Evolutionary conservation across 805 yeast species (phyloP), one percentile per base, ranked within the genome.

Genomic region (Myxozyma nipponensis): DNA sequence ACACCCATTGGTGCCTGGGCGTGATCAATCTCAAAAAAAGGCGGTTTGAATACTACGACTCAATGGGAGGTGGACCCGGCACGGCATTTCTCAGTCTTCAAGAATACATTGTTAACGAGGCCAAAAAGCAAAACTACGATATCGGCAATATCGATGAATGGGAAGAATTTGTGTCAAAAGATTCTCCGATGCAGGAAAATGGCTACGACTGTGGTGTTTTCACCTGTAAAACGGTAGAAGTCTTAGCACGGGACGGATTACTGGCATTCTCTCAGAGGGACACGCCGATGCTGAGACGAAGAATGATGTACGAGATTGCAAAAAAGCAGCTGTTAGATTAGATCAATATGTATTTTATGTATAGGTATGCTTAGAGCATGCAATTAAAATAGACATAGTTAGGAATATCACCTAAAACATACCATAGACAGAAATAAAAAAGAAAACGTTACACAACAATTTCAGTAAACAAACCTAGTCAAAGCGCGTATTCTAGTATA

Each of bases 141-240:
- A 68, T 71, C 24, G 42, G 42, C 17, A 50, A 50, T 37, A 30
- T 58, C 7, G 44, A 46, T 26, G 50, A 66, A 34, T 64, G 67
- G 50, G 70, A 66, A 7, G 57, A 59, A 4, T 61, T 60, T 34
- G 63, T 62, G 35, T 40, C 64, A 2, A 54, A 66, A 1, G 64
- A 68, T n/a, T 75, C 90, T 39, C 98, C 98, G 1, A 86, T 83
- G 58, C 98, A 93, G 65, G 72, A 75, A 24, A 93, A 93, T 63
- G 97, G 97, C 0, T 86, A 66, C 59, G 98, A 93, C 67, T 93
- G 98, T 71, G 98, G 98, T 5, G 95, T 91, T 1, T 93, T 90
- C 63, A 78, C 95, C 2, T 84, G 97, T 66, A 79, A 89, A 48
- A 83, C 82, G 42, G 86, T 86, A 1, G 77, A 80, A 42, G 82